These are phyloP conservation scores for Malassezia cuniculi DNA, from an alignment of 1,284 basidiomycete genomes.

Conservation along the genomic window DNA sequence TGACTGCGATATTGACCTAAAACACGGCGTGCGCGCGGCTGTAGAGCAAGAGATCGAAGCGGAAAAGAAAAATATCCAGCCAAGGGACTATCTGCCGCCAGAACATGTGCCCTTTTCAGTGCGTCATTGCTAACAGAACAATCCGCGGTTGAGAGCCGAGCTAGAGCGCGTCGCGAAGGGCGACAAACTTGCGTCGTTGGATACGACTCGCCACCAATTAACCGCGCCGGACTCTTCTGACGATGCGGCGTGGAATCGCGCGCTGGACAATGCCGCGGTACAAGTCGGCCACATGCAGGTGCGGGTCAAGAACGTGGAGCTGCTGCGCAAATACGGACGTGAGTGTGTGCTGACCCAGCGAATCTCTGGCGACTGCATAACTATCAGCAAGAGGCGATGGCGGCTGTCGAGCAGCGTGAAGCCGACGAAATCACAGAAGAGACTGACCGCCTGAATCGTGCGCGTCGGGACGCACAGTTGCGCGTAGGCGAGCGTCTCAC, in stretches of 20 bases:
- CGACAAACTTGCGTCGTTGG: constrained; percentile 60
- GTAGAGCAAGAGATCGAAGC: constrained; percentile 61
- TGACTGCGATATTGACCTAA: constrained; percentile 74
- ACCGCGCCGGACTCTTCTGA: constrained; percentile 57
- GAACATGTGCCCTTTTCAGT: constrained; percentile 54
- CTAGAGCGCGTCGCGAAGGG: constrained; percentile 31
- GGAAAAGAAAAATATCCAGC: constrained; percentile 52
- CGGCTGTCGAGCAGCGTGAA: constrained; percentile 11
- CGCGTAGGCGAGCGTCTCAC: constrained; percentile 63
- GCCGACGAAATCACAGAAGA: constrained; percentile 12
- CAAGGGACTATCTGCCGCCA: constrained; percentile 62
- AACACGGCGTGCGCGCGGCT: constrained; percentile 58
- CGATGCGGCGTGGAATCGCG: constrained; percentile 60
- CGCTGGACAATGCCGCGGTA: constrained; percentile 65
- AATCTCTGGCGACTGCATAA: constrained; percentile 27
- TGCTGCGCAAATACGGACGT: constrained; percentile 77
- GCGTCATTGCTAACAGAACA: background rate
- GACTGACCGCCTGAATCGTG: constrained; percentile 25
- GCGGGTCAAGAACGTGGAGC: constrained; percentile 67
- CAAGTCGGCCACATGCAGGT: constrained; percentile 80
- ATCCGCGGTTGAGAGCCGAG: constrained; percentile 17
- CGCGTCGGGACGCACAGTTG: constrained; percentile 50
- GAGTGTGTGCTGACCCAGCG: constrained; percentile 50
- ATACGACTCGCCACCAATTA: constrained; percentile 66
- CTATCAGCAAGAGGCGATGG: constrained; percentile 29